Conservation (phyloP, 1,284 basidiomycete species). For the Apiotrichum gracile region DNA sequence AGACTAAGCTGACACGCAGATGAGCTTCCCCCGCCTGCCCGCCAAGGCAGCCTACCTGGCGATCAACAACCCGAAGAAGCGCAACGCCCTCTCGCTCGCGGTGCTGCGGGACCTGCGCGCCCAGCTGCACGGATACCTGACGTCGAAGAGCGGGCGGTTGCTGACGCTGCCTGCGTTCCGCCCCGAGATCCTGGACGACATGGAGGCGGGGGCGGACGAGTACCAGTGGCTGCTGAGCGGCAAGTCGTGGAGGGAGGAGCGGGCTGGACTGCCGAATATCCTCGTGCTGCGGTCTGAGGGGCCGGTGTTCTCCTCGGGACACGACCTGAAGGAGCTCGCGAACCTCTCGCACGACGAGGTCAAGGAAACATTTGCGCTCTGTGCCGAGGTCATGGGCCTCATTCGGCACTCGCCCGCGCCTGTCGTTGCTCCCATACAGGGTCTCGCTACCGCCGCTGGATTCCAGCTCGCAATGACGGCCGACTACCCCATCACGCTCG, state of each 20-base stretch:
- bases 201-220: constrained; percentile 7
- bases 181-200: constrained; percentile 8
- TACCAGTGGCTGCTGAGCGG: constrained; percentile 14
- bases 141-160: background rate
- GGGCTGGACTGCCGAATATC: constrained; percentile 8
- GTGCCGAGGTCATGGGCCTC: constrained; percentile 17
- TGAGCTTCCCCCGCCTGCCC: constrained; percentile 10
- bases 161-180: constrained; percentile 8
- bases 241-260: constrained; percentile 5
- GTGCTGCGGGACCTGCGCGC: constrained; percentile 12
- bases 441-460: constrained; percentile 13
- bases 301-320: constrained; percentile 14
- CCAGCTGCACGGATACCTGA: constrained; percentile 8
- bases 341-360: constrained; percentile 12
- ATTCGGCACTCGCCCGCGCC: constrained; percentile 14
- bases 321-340: constrained; percentile 18
- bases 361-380: constrained; percentile 18
- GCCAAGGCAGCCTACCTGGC: constrained; percentile 13
- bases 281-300: constrained; percentile 16
- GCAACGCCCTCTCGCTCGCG: constrained; percentile 16
- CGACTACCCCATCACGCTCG: constrained; percentile 16
- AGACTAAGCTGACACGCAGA: background rate
- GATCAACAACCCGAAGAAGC: constrained; percentile 19
- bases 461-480: constrained; percentile 17
- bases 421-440: constrained; percentile 13